phyloP scores from a whole-genome alignment of 2,329 filamentous ascomycete species.

The Helicocarpus griseus region DNA sequence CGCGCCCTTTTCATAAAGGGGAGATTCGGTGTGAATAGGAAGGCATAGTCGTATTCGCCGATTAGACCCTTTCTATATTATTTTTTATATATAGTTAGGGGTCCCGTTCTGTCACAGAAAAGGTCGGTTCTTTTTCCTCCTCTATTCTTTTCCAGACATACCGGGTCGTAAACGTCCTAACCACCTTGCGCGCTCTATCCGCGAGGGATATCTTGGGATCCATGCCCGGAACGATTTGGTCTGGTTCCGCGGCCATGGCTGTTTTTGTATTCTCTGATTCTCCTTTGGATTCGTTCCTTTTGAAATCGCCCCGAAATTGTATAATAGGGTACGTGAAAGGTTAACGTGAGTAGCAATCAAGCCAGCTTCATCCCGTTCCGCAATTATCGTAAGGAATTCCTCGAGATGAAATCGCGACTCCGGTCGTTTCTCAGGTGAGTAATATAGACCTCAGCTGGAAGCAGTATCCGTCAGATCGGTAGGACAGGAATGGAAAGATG shows the following conservation, averaged over 20 bases:
- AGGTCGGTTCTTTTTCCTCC: not conserved
- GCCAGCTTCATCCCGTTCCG: too few species aligned
- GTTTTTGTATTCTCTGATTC: not conserved
- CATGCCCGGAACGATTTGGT: conserved; percentile 35
- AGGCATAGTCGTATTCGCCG: conserved; percentile 81
- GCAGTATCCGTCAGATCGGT: too few species aligned
- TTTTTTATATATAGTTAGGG: not conserved
- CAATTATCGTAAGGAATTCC: too few species aligned
- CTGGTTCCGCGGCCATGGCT: conserved; percentile 28
- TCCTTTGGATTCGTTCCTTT: not conserved
- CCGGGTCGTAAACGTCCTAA: conserved; percentile 34
- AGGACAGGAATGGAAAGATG: too few species aligned
- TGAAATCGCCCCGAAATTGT: not conserved
- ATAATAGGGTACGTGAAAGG: too few species aligned
- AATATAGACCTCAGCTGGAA: too few species aligned
- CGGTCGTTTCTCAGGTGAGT: too few species aligned
- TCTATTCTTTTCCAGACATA: conserved; percentile 14
- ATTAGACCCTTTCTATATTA: conserved; percentile 57
- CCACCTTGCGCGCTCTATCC: conserved; percentile 25
- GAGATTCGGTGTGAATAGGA: conserved; percentile 71
- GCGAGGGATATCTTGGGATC: conserved; percentile 27
- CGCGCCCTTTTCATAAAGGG: conserved; percentile 64
- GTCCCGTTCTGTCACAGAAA: not conserved
- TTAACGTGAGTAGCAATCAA: too few species aligned
- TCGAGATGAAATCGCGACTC: too few species aligned